A percentile compares a stretch with the other conserved stretches of the same genome.
phyloP scores from a whole-genome alignment of 345 rosid genomes.

The Melastoma malabathricum region DNA sequence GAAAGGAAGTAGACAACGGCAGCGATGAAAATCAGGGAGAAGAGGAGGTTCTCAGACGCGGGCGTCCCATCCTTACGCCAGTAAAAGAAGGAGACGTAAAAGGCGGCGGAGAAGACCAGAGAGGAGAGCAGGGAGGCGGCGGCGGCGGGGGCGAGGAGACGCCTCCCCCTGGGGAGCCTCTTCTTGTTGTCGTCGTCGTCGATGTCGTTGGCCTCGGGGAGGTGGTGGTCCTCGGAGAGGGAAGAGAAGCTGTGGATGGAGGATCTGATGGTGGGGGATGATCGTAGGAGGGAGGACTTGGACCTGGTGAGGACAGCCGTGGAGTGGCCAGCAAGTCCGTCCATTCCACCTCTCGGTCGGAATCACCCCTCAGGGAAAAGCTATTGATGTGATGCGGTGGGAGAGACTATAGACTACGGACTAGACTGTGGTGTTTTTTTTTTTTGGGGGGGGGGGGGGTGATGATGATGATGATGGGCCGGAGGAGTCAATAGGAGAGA shows the following conservation, averaged over 20 bases:
- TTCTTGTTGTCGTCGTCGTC: too few species aligned
- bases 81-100: constrained; percentile 35
- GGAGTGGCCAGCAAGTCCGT: too few species aligned
- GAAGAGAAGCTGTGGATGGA: constrained; percentile 75
- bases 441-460: too few species aligned
- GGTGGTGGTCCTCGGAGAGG: constrained; percentile 41
- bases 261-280: constrained; percentile 72
- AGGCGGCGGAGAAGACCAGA: constrained; percentile 28
- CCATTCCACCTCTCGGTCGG: too few species aligned
- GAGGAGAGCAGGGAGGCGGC: constrained; percentile 45
- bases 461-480: too few species aligned
- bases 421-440: too few species aligned
- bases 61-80: constrained; percentile 43
- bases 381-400: too few species aligned
- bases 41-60: constrained; percentile 66
- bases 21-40: constrained; percentile 65
- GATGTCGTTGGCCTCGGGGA: constrained; percentile 1
- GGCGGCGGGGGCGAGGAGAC: constrained; percentile 36
- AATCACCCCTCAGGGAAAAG: too few species aligned
- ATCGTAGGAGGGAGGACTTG: constrained; percentile 71
- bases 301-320: constrained; percentile 63
- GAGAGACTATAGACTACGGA: too few species aligned
- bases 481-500: too few species aligned
- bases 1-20: constrained; percentile 64
- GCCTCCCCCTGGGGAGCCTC: constrained; percentile 33